Evolutionary conservation across 345 rosid genomes (phyloP).

Genomic region (Barbarea vulgaris): DNA sequence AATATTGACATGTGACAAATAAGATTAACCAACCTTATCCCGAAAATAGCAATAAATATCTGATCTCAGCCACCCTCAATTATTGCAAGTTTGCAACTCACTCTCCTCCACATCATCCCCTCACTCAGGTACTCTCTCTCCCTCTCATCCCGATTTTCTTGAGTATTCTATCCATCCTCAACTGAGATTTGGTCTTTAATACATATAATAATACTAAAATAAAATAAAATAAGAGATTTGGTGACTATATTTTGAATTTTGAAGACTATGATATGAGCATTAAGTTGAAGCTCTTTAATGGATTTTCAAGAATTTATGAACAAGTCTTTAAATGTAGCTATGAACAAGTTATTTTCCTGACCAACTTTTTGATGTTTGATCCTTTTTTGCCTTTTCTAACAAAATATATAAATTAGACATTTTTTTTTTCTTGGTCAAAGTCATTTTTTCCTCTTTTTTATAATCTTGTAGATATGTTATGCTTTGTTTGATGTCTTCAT

Average conservation of each 20-base stretch:
- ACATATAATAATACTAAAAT: no score
- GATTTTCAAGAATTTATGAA: neutral
- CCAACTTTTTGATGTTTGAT: no score
- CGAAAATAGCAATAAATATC: conserved; percentile 8
- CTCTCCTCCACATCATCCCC: neutral
- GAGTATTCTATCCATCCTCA: neutral
- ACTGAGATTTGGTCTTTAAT: no score
- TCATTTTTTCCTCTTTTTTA: no score
- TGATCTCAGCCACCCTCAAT: neutral
- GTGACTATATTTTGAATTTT: neutral
- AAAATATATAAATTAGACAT: no score
- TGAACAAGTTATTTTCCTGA: no score
- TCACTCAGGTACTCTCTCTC: conserved; percentile 4
- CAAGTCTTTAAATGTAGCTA: neutral
- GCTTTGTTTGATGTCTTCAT: no score
- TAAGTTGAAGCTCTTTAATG: neutral
- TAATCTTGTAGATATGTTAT: no score
- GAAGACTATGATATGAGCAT: neutral
- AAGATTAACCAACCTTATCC: conserved; percentile 17
- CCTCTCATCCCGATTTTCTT: neutral
- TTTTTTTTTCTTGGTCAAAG: no score
- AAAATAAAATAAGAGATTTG: neutral
- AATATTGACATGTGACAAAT: conserved; percentile 20
- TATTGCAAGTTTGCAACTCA: neutral
- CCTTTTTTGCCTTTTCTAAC: no score